Evolutionary conservation across 306 rosid species (phyloP), one percentile per base, ranked within the genome.

Genomic region (Casuarina glauca): DNA sequence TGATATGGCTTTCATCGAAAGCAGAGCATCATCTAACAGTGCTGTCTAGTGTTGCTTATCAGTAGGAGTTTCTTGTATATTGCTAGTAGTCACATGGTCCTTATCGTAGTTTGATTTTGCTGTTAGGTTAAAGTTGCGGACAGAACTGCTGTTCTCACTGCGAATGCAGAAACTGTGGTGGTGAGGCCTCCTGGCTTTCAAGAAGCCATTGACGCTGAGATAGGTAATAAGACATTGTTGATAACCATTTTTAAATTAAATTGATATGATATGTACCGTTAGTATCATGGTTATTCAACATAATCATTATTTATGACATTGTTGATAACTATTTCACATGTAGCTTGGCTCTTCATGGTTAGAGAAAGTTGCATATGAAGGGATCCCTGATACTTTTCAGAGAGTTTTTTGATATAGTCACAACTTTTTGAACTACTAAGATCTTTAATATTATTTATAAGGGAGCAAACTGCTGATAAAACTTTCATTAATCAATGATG

Each of bases 141-240:
- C 61, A 83, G 97, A 86, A 94, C 90, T 20, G 85, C 90, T 1
- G 90, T 95, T 74, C 70, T 82, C 58, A 92, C 97, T 50, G 77
- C 90, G 67, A 93, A 95, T 73, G 91, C 97, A 72, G 98, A 95
- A 89, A 92, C 98, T n/a, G 85, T 87, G 69, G 98, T 82, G 79
- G 93, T 81, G 80, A 88, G 72, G 60, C 97, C 97, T 53, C 84
- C 82, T 78, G 91, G 97, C 78, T 77, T 95, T 50, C 98, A 95
- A 85, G 92, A 88, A 72, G 93, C 92, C 68, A 91, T 95, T 68
- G 73, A 89, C 60, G 80, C 77, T 3, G 97, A 95, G 90, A 87
- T 78, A 57, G 95, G 98, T 94, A 90, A 66, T 16, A 15, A n/a
- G 15, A 41, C 9, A 66, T 41, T 11, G 10, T 60, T 20, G 5